A percentile compares a stretch with the other conserved stretches of the same genome.
These are phyloP conservation scores for Medicago arabica DNA, from an alignment of 306 rosid species.

Conservation along the genomic window DNA sequence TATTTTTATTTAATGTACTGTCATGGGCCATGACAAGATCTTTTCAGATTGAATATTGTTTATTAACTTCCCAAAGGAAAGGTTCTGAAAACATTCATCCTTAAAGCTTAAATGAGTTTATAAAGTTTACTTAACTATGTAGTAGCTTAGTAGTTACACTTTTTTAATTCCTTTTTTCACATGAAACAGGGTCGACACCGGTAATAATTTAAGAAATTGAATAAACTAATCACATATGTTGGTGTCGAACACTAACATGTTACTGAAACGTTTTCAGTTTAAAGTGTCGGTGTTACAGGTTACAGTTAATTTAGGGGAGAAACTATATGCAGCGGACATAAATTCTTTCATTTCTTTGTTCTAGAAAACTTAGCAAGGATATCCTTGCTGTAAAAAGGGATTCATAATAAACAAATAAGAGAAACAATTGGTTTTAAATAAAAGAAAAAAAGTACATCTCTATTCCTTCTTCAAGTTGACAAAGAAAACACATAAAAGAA, in stretches of 20 bases:
- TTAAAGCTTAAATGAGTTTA: conserved; percentile 30
- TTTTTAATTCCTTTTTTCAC: neutral
- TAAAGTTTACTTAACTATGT: conserved; percentile 38
- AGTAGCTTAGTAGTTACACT: neutral
- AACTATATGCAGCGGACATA: too few relatives aligned
- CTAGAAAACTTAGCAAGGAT: neutral
- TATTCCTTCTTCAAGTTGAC: conserved; percentile 53
- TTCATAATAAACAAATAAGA: conserved; percentile 32
- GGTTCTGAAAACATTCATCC: conserved; percentile 17
- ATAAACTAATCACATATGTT: neutral
- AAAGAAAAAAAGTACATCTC: conserved; percentile 3
- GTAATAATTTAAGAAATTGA: neutral
- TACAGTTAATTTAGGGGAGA: too few relatives aligned
- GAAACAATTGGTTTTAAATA: neutral
- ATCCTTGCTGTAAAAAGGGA: neutral
- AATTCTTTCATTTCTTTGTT: conserved; percentile 24
- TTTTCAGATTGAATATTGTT: conserved; percentile 30
- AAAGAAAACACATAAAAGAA: conserved; percentile 35
- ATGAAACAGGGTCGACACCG: neutral
- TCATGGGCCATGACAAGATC: conserved; percentile 21
- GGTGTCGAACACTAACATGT: neutral
- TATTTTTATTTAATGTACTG: conserved; percentile 12
- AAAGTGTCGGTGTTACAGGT: neutral
- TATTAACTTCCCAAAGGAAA: conserved; percentile 27
- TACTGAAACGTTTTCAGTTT: neutral